Base-by-base conservation (phyloP, 345 rosid species). In the Citrus sinensis region DNA sequence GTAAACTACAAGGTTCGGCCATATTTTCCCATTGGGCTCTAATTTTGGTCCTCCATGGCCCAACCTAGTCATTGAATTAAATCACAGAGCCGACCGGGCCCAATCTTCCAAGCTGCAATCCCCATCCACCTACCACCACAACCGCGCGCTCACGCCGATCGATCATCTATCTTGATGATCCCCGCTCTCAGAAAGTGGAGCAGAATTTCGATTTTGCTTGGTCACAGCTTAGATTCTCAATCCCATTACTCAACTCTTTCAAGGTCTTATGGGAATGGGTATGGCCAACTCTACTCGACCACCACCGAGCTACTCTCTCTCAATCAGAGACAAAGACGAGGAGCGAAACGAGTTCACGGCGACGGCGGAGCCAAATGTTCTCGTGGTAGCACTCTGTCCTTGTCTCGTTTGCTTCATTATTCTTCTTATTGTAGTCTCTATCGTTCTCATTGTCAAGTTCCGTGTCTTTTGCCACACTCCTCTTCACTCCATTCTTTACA, bases 391-490 rank as follows among this genome's bases (percentile, higher is more conserved):
- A 81, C 90, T 88, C 65, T 88, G 80, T 74, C 94, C 89, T 71
- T 86, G 87, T 82, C 83, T 91, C 79, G 86, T 86, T 65, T 89
- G 94, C 74, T 74, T 89, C 72, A 75, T 87, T 71, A 84, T 90
- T 73, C 79, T 90, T 24, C 80, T 91, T 25, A 80, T 95, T 40
- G 81, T 86, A 60, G 76, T 91, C 63, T 83, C 86, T 30, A 80
- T 92, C 54, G 56, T 88, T 73, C 90, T 92, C 75, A 67, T 77
- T 49, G 76, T 94, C 85, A 92, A 89, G 81, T 84, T 89, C 83
- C 91, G 82, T 79, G 65, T 88, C 22, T 85, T 89, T 77, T 92
- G 92, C 85, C 92, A 88, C 79, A 89, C 92, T 19, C 94, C 97
- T 56, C 90, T 92, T 59, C 90, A 72, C 66, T 87, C 88, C 40